These are phyloP conservation scores for Sarocladium strictum DNA, from an alignment of 2,329 filamentous ascomycete species.

Conservation along the genomic window DNA sequence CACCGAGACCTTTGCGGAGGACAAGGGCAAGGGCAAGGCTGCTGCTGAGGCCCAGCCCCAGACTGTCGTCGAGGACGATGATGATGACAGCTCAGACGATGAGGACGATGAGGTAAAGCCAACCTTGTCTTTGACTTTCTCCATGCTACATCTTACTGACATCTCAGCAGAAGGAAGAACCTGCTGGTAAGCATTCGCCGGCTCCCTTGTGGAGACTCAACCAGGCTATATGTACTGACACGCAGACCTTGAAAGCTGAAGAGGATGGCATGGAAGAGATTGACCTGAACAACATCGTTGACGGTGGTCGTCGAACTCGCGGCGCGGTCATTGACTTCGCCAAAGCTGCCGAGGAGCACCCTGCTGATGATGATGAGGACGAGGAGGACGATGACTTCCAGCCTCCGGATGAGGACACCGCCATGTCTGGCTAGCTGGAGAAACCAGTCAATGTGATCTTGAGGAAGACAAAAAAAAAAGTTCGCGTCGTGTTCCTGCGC, in stretches of 20 bases:
- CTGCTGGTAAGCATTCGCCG: conserved; percentile 9
- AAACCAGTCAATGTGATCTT: not conserved
- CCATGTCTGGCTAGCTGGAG: conserved; percentile 47
- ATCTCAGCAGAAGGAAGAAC: conserved; percentile 4
- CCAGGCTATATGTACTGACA: not conserved
- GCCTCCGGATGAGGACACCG: conserved; percentile 58
- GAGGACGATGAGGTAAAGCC: conserved; percentile 30
- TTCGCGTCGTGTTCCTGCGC: no score
- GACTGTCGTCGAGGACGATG: conserved; percentile 70
- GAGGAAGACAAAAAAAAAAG: no score
- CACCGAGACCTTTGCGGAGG: conserved; percentile 38
- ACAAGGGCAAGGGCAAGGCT: conserved; percentile 88
- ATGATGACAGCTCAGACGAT: conserved; percentile 52
- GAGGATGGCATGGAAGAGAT: conserved; percentile 89
- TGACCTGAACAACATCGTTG: conserved; percentile 81
- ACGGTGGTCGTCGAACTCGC: conserved; percentile 74
- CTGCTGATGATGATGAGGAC: conserved; percentile 69
- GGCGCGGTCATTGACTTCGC: conserved; percentile 90
- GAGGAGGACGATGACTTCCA: conserved; percentile 69
- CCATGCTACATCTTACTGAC: not conserved
- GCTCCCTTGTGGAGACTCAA: not conserved
- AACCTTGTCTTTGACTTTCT: not conserved
- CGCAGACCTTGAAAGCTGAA: conserved; percentile 32
- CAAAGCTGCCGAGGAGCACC: conserved; percentile 77
- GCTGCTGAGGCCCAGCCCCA: conserved; percentile 42